These are phyloP conservation scores for Aspergillus caelatus DNA, from an alignment of 2,329 filamentous ascomycete species.

Conservation along the genomic window DNA sequence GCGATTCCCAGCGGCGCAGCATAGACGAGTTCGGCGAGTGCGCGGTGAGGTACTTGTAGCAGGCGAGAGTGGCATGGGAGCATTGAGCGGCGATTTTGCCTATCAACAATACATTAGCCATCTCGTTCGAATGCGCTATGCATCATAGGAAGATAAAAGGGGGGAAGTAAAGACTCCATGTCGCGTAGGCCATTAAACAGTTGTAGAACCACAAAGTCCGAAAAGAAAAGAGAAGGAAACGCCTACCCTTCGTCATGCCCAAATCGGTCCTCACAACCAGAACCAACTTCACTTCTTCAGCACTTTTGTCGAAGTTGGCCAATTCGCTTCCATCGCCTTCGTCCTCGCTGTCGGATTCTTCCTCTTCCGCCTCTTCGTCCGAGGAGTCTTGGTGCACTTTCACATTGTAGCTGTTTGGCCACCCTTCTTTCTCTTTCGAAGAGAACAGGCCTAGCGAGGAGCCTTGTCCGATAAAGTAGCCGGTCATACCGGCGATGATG, in stretches of 20 bases:
- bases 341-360: constrained; percentile 70
- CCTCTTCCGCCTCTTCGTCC: constrained; percentile 48
- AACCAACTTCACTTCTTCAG: constrained; percentile 91
- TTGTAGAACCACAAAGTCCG: background rate
- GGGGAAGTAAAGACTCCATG: constrained; percentile 2
- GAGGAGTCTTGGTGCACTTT: constrained; percentile 48
- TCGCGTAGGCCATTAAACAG: background rate
- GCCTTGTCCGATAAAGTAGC: constrained; percentile 71
- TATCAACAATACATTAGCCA: constrained; percentile 40
- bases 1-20: constrained; percentile 80
- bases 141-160: background rate
- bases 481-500: constrained; percentile 72
- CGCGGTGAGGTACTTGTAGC: constrained; percentile 80
- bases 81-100: constrained; percentile 97
- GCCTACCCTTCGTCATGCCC: constrained; percentile 92
- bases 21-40: constrained; percentile 60
- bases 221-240: constrained; percentile 6
- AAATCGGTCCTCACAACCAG: constrained; percentile 90
- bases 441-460: constrained; percentile 74
- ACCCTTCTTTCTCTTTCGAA: constrained; percentile 48
- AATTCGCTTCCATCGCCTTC: constrained; percentile 59
- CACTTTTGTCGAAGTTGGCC: constrained; percentile 53
- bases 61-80: constrained; percentile 93
- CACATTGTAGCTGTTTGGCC: constrained; percentile 58
- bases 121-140: background rate